A percentile compares a stretch with the other conserved stretches of the same genome.
Evolutionary conservation across 129 eudicot species (phyloP).

Genomic region (Silybum marianum): DNA sequence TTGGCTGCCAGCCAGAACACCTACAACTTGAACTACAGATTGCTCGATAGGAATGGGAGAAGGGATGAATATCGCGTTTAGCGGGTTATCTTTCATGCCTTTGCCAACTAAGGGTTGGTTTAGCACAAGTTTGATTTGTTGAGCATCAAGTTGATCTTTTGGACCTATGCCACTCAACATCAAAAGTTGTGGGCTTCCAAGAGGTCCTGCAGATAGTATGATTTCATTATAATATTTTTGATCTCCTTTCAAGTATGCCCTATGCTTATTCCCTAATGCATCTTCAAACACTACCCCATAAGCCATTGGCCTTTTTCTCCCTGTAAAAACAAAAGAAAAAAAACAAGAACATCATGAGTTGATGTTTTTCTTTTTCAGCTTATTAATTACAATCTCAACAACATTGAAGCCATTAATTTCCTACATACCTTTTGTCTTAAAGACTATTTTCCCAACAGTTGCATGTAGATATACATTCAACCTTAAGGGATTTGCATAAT

Average conservation of each 20-base stretch:
- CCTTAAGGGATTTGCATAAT: constrained; percentile 50
- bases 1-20: constrained; percentile 48
- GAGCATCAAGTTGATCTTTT: constrained; percentile 31
- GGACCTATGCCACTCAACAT: neutral
- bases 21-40: constrained; percentile 56
- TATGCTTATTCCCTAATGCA: constrained; percentile 41
- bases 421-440: constrained; percentile 47
- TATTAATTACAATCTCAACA: too few relatives aligned
- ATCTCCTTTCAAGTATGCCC: constrained; percentile 47
- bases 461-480: constrained; percentile 52
- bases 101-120: constrained; percentile 60
- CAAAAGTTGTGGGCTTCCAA: constrained; percentile 44
- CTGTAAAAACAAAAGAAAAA: constrained; percentile 15
- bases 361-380: neutral
- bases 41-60: constrained; percentile 59
- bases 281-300: constrained; percentile 33
- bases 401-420: neutral
- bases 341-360: too few relatives aligned
- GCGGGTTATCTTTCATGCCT: constrained; percentile 5
- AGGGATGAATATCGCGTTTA: constrained; percentile 61
- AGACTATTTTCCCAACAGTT: constrained; percentile 50
- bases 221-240: constrained; percentile 39
- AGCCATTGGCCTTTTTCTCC: constrained; percentile 47
- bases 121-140: constrained; percentile 45
- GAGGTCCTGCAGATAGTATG: constrained; percentile 59